These are phyloP conservation scores for Alternaria dauci DNA, from an alignment of 2,329 filamentous ascomycete species.

Conservation along the genomic window DNA sequence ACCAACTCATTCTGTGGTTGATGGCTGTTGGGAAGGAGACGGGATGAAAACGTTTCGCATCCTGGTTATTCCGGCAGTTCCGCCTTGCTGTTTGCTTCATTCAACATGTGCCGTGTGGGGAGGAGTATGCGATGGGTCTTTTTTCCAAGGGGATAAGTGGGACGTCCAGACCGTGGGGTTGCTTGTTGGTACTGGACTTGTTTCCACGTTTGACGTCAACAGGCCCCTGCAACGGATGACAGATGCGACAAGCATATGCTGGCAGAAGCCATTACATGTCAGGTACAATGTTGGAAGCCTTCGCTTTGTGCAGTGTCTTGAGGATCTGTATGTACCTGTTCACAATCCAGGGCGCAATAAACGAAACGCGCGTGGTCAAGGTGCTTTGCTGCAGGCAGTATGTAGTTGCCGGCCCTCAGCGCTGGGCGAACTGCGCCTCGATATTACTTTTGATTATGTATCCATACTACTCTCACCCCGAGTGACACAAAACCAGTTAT, in stretches of 20 bases:
- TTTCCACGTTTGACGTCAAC: slow-evolving; percentile 13
- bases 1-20: not conserved
- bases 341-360: not conserved
- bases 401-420: slow-evolving; percentile 1
- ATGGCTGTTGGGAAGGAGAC: not conserved
- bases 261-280: slow-evolving; percentile 8
- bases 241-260: slow-evolving; percentile 4
- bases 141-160: not conserved
- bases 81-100: slow-evolving; percentile 2
- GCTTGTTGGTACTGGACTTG: slow-evolving; percentile 1
- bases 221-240: not conserved
- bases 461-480: not conserved
- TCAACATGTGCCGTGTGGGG: slow-evolving; percentile 5
- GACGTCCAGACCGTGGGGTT: slow-evolving; percentile 1
- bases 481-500: not conserved
- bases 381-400: slow-evolving; percentile 1
- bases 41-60: slow-evolving; percentile 16
- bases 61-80: slow-evolving; percentile 5
- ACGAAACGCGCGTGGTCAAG: not conserved
- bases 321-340: not conserved
- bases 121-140: not conserved
- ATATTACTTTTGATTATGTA: slow-evolving; percentile 4
- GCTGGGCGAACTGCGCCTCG: slow-evolving; percentile 4
- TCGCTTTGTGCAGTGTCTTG: slow-evolving; percentile 1
- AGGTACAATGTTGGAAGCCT: slow-evolving; percentile 11